phyloP scores from a whole-genome alignment of 306 rosid genomes.

The Vigna unguiculata region DNA sequence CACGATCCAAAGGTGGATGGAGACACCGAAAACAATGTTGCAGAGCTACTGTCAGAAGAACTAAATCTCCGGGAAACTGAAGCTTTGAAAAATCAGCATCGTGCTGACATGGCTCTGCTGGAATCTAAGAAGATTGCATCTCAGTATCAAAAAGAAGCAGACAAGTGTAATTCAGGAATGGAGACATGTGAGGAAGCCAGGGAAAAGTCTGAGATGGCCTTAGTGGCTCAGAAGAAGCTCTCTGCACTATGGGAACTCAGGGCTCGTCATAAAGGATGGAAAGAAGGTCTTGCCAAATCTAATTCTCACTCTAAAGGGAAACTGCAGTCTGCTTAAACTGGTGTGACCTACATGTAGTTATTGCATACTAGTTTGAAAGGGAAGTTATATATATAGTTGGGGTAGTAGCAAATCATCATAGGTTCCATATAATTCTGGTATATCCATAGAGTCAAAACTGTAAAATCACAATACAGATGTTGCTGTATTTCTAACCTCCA shows the following conservation, averaged over 20 bases:
- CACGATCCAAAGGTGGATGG: constrained; percentile 72
- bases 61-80: constrained; percentile 75
- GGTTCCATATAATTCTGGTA: constrained; percentile 24
- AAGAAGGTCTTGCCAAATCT: constrained; percentile 74
- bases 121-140: constrained; percentile 94
- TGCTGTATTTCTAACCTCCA: constrained; percentile 29
- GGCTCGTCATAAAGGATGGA: constrained; percentile 94
- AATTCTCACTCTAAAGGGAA: constrained; percentile 57
- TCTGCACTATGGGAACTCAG: constrained; percentile 83
- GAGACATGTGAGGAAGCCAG: constrained; percentile 95
- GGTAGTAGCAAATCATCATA: constrained; percentile 37
- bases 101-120: constrained; percentile 74
- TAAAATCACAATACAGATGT: constrained; percentile 40
- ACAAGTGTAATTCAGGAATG: constrained; percentile 96
- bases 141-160: constrained; percentile 95
- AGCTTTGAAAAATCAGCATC: constrained; percentile 70
- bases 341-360: constrained; percentile 20
- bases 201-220: constrained; percentile 77
- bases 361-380: constrained; percentile 40
- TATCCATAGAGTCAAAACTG: constrained; percentile 41
- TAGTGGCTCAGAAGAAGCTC: constrained; percentile 67
- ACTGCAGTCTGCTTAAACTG: constrained; percentile 59
- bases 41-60: constrained; percentile 81
- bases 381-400: constrained; percentile 28
- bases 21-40: constrained; percentile 75